Conservation (phyloP, 495 filamentous ascomycete genomes). For the Alectoria sarmentosa region DNA sequence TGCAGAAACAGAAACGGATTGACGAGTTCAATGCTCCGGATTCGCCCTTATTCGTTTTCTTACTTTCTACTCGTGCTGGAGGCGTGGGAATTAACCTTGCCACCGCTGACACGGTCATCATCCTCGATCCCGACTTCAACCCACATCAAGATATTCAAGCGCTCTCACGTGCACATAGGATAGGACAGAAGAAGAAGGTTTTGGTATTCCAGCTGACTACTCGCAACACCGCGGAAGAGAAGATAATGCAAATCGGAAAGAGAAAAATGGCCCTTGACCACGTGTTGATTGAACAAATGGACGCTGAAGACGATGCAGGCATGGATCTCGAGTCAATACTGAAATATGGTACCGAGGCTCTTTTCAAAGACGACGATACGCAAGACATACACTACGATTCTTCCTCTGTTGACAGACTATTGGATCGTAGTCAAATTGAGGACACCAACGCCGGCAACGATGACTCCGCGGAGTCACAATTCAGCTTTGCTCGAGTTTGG, state of each 20-base stretch:
- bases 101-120: conserved; percentile 95
- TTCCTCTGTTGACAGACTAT: conserved; percentile 72
- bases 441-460: conserved; percentile 53
- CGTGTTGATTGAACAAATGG: conserved; percentile 85
- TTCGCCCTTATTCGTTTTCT: conserved; percentile 77
- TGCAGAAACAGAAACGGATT: conserved; percentile 90
- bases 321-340: conserved; percentile 83
- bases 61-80: conserved; percentile 88
- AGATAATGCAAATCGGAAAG: conserved; percentile 91
- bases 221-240: conserved; percentile 81
- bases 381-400: conserved; percentile 69
- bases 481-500: conserved; percentile 91
- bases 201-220: conserved; percentile 93
- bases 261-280: conserved; percentile 94
- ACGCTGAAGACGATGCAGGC: conserved; percentile 62
- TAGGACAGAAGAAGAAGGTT: conserved; percentile 93
- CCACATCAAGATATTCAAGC: conserved; percentile 98
- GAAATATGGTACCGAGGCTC: conserved; percentile 74
- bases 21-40: conserved; percentile 85
- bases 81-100: conserved; percentile 98
- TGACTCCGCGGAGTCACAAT: conserved; percentile 64
- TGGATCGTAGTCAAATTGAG: conserved; percentile 79
- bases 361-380: conserved; percentile 69
- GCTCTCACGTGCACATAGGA: conserved; percentile 85
- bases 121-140: conserved; percentile 97